Evolutionary conservation across 1,139 yeast genomes (phyloP).

Genomic region (Geotrichum phurueaensis): DNA sequence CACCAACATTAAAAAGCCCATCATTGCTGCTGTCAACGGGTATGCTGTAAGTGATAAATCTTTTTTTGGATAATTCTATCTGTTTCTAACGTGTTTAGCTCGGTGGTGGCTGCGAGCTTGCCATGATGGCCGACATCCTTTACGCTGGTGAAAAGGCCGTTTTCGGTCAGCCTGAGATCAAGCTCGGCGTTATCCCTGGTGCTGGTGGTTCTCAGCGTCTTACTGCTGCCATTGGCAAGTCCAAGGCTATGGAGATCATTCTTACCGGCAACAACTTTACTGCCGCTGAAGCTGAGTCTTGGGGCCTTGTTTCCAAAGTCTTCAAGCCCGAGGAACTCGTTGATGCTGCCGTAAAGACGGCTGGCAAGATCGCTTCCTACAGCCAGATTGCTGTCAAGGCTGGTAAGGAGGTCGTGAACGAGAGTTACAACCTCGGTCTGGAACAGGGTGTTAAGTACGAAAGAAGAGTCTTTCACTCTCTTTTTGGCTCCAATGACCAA

Average conservation of each 20-base stretch:
- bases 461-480: constrained; percentile 41
- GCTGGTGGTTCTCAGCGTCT: constrained; percentile 51
- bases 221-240: constrained; percentile 44
- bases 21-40: constrained; percentile 50
- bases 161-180: constrained; percentile 52
- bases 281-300: constrained; percentile 43
- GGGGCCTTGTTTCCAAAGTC: constrained; percentile 46
- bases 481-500: constrained; percentile 45
- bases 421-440: constrained; percentile 37
- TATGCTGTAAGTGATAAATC: constrained; percentile 32
- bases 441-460: constrained; percentile 42
- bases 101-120: constrained; percentile 52
- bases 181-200: constrained; percentile 49
- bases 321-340: constrained; percentile 40
- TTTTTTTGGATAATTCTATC: neutral
- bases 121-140: constrained; percentile 48
- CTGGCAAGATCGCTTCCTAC: constrained; percentile 39
- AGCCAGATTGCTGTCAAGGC: constrained; percentile 44
- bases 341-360: constrained; percentile 43
- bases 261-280: constrained; percentile 43
- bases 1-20: constrained; percentile 39
- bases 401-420: constrained; percentile 44
- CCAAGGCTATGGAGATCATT: constrained; percentile 45
- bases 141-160: constrained; percentile 47
- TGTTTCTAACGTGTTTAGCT: constrained; percentile 22